Percentiles rank a stretch among this genome's conserved stretches.
Evolutionary conservation across 2,329 filamentous ascomycete genomes (phyloP).

Genomic region (Claviceps sp.): DNA sequence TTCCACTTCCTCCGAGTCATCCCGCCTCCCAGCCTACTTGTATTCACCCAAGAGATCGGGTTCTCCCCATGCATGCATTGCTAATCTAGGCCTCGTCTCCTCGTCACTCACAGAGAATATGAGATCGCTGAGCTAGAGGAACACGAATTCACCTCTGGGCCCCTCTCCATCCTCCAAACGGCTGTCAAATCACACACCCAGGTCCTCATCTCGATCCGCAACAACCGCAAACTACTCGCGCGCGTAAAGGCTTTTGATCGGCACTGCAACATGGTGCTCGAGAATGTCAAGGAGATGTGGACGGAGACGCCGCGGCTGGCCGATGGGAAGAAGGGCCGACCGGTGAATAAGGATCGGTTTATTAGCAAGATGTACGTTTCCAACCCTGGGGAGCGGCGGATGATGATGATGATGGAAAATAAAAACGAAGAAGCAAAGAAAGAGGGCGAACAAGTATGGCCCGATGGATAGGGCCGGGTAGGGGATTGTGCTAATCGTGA

Average conservation of each 20-base stretch:
- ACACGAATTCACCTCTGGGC: constrained; percentile 40
- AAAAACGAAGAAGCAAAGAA: neutral
- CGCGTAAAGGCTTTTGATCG: constrained; percentile 97
- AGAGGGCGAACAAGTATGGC: neutral
- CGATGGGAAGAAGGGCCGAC: constrained; percentile 75
- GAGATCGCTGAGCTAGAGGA: constrained; percentile 62
- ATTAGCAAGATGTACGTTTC: constrained; percentile 77
- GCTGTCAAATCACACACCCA: constrained; percentile 90
- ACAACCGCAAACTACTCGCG: constrained; percentile 95
- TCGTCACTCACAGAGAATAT: constrained; percentile 52
- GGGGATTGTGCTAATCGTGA: neutral
- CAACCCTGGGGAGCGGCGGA: neutral
- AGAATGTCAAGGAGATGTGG: constrained; percentile 97
- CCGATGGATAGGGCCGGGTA: no score
- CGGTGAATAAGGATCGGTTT: constrained; percentile 95
- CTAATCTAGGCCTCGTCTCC: no score
- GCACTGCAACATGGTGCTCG: constrained; percentile 97
- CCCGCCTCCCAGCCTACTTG: neutral
- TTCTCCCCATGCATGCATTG: no score
- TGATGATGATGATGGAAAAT: neutral
- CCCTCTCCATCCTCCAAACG: constrained; percentile 85
- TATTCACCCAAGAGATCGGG: no score
- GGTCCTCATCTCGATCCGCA: constrained; percentile 92
- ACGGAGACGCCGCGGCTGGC: constrained; percentile 78
- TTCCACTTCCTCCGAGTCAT: constrained; percentile 2